phyloP scores from a whole-genome alignment of 805 yeast species.

The Schwanniomyces sp. region DNA sequence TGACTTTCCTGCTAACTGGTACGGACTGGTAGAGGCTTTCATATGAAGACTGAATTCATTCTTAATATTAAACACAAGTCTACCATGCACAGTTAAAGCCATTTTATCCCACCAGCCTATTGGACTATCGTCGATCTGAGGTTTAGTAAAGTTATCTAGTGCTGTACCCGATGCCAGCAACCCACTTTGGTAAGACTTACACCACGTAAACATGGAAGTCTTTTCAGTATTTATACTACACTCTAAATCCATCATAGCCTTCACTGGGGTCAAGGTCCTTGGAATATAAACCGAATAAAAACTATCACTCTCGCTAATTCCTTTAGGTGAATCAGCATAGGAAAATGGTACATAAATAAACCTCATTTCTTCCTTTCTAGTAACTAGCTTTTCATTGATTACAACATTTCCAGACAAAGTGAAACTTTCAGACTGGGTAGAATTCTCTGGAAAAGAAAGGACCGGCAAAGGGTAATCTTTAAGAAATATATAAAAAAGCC shows the following conservation, averaged over 20 bases:
- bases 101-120: conserved; percentile 55
- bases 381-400: conserved; percentile 55
- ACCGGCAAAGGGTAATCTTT: conserved; percentile 62
- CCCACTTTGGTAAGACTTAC: conserved; percentile 62
- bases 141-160: conserved; percentile 46
- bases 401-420: conserved; percentile 47
- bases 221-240: conserved; percentile 44
- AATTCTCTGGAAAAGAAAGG: conserved; percentile 46
- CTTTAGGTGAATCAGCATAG: conserved; percentile 42
- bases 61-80: conserved; percentile 45
- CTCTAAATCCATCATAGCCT: conserved; percentile 50
- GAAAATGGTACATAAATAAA: conserved; percentile 58
- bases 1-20: conserved; percentile 53
- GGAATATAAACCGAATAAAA: conserved; percentile 59
- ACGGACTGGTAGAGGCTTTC: conserved; percentile 61
- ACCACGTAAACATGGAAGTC: conserved; percentile 61
- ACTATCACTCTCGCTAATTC: conserved; percentile 33
- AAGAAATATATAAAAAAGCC: conserved; percentile 42
- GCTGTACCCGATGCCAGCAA: conserved; percentile 48
- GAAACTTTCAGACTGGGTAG: conserved; percentile 17
- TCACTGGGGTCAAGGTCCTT: conserved; percentile 64
- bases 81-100: conserved; percentile 55
- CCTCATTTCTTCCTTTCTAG: conserved; percentile 44
- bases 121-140: conserved; percentile 44
- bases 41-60: conserved; percentile 61